A percentile compares a stretch with the other conserved stretches of the same genome.
Evolutionary conservation across 1,284 basidiomycete genomes (phyloP).

Genomic region (Apiotrichum siamense): DNA sequence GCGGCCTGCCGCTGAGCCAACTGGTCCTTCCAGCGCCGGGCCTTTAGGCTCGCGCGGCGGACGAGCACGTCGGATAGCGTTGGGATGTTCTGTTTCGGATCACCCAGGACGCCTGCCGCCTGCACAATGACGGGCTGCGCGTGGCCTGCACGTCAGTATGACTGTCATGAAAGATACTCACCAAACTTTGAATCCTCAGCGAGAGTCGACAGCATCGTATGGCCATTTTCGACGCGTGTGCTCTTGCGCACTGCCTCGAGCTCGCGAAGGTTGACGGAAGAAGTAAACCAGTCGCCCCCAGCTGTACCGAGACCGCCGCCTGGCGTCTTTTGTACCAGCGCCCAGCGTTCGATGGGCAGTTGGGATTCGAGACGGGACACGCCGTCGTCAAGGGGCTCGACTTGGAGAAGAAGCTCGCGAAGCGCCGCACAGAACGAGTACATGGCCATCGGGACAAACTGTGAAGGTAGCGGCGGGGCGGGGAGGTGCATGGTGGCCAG

Average conservation of each 20-base stretch:
- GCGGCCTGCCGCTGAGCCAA: neutral
- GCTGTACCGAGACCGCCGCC: slow-evolving; percentile 9
- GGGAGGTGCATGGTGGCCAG: slow-evolving; percentile 33
- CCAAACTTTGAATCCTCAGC: slow-evolving; percentile 29
- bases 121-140: slow-evolving; percentile 30
- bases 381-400: slow-evolving; percentile 22
- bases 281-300: slow-evolving; percentile 39
- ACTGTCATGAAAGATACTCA: slow-evolving; percentile 11
- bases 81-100: slow-evolving; percentile 8
- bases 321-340: slow-evolving; percentile 34
- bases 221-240: slow-evolving; percentile 10
- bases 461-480: slow-evolving; percentile 34
- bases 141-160: slow-evolving; percentile 24
- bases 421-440: slow-evolving; percentile 40
- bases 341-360: slow-evolving; percentile 31
- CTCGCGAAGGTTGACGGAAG: slow-evolving; percentile 28
- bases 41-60: slow-evolving; percentile 33
- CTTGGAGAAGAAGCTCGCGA: slow-evolving; percentile 27
- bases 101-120: slow-evolving; percentile 16
- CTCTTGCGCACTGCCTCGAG: slow-evolving; percentile 15
- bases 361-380: neutral
- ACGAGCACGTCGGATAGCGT: slow-evolving; percentile 30
- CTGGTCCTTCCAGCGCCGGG: slow-evolving; percentile 35
- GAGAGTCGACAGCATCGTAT: slow-evolving; percentile 16
- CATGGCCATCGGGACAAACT: slow-evolving; percentile 32